Base-by-base conservation (phyloP, 2,329 filamentous ascomycete species). In the Coniochaeta prunicola region DNA sequence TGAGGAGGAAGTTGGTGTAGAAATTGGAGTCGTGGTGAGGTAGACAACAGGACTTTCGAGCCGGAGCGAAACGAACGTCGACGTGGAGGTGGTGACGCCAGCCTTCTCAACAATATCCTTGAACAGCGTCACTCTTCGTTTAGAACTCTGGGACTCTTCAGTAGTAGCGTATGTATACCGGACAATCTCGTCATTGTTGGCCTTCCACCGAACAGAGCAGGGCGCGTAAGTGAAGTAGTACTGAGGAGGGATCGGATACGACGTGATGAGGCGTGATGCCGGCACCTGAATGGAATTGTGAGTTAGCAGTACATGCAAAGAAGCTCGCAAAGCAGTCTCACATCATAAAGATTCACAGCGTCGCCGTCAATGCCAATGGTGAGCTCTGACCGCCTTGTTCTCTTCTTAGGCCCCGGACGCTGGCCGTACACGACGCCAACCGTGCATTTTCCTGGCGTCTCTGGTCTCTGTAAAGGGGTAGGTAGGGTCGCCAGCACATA, bases 181-280 rank as follows among this genome's bases (percentile, higher is more conserved):
- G 42, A 78, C 75, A 33, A 82, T 73, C 60, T 79, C 77, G 62
- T 72, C 77, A 58, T 72, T 74, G 24, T 76, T 70, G 53, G 74
- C 74, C 64, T 82, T 78, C 62, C 78, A 74, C 63, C 83, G 77
- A 45, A 86, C 69, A 17, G 85, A 88, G 69, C 77, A 80, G 21
- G 84, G 80, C 9, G 84, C 71, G 70, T 85, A 87, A 58, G 83
- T 83, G 68, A 88, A 86, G 57, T 77, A 78, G 57, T 85, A 81
- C 69, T 87, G 83, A 1, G 85, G 86, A 28, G 85, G 82, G 61
- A 88, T 80, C 24, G 85, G 84, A 68, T 88, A 88, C 1, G 85
- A 88, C 7, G 85, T 87, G 65, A 88, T 79, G 61, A 87, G 74
- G 61, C 81, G 78, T 6, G 84, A 82, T 3, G 83, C 80, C 3